A percentile compares a stretch with the other conserved stretches of the same genome.
phyloP scores from a whole-genome alignment of 768 basidiomycete species.

The Suillus brevipes region DNA sequence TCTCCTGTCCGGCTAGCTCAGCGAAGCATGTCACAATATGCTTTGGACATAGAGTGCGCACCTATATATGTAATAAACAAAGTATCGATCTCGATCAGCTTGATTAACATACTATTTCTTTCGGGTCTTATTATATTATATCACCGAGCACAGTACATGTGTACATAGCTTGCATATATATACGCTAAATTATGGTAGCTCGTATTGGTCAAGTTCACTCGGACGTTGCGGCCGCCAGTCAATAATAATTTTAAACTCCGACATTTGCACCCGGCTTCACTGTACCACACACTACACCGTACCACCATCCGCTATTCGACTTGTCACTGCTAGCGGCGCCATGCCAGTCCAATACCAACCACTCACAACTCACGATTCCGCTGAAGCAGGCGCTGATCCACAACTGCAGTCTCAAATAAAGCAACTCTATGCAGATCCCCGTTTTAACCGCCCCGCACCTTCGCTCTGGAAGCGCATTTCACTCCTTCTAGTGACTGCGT shows the following conservation, averaged over 20 bases:
- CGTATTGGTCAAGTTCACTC: not conserved
- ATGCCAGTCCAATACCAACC: constrained; percentile 1
- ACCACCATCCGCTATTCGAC: not conserved
- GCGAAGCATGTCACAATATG: no score
- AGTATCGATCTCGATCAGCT: not conserved
- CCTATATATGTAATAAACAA: not conserved
- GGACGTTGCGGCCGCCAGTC: not conserved
- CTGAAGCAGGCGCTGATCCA: not conserved
- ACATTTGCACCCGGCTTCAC: not conserved
- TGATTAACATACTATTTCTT: not conserved
- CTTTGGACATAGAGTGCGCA: not conserved
- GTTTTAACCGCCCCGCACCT: constrained; percentile 42
- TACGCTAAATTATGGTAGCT: not conserved
- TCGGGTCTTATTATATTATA: not conserved
- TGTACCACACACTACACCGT: not conserved
- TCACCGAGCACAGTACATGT: not conserved
- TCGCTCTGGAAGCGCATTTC: constrained; percentile 48
- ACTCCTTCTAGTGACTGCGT: constrained; percentile 41
- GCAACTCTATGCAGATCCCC: constrained; percentile 23
- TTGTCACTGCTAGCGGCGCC: not conserved
- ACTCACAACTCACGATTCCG: not conserved
- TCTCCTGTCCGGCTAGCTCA: not conserved
- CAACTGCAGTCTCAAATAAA: constrained; percentile 6
- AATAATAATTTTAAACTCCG: not conserved
- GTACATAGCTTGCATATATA: not conserved